phyloP scores from a whole-genome alignment of 2,329 filamentous ascomycete species.

The Phymatotrichopsis omnivora region DNA sequence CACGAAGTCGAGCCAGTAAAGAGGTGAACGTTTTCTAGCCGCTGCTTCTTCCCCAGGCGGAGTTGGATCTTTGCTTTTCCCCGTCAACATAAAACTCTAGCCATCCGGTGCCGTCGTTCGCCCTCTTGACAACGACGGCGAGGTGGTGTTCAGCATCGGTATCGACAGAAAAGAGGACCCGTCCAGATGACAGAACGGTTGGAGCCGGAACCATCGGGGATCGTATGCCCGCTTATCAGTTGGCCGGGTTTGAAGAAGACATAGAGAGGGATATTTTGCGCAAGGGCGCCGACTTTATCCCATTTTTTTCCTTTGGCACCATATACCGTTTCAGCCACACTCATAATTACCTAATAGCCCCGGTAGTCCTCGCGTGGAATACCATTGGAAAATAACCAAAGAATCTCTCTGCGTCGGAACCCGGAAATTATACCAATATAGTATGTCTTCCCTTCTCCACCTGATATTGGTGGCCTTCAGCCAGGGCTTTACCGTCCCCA shows the following conservation, averaged over 20 bases:
- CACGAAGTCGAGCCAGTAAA: conserved; percentile 21
- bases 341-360: not conserved
- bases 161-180: conserved; percentile 11
- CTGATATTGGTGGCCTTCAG: not conserved
- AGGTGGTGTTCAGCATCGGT: conserved; percentile 6
- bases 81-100: conserved; percentile 24
- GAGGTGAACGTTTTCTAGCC: conserved; percentile 18
- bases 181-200: conserved; percentile 25
- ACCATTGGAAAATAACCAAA: conserved; percentile 26
- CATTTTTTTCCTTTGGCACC: conserved; percentile 23
- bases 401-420: conserved; percentile 6
- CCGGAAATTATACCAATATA: conserved; percentile 25
- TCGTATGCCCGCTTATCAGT: conserved; percentile 24
- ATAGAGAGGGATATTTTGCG: conserved; percentile 25
- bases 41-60: conserved; percentile 9
- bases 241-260: conserved; percentile 16
- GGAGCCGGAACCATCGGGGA: conserved; percentile 19
- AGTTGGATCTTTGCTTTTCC: conserved; percentile 21
- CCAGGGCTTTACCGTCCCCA: conserved; percentile 22
- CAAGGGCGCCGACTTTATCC: conserved; percentile 15
- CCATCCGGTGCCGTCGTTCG: conserved; percentile 20
- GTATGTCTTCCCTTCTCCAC: conserved; percentile 19
- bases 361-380: not conserved
- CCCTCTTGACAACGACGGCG: conserved; percentile 24
- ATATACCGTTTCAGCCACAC: not conserved